phyloP scores from a whole-genome alignment of 2,329 filamentous ascomycete genomes.

The Alternaria postmessia region DNA sequence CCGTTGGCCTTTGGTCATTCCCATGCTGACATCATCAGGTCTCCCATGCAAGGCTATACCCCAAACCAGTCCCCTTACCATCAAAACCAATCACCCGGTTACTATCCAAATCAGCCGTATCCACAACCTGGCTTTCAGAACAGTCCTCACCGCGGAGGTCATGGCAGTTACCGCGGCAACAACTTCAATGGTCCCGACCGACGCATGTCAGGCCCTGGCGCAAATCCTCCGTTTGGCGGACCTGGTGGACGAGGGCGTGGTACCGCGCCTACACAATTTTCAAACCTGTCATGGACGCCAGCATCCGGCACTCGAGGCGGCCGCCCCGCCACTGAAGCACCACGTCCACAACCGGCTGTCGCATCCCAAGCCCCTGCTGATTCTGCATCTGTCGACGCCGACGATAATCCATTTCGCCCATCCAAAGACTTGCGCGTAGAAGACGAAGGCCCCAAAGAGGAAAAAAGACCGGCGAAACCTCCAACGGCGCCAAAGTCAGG shows the following conservation, averaged over 20 bases:
- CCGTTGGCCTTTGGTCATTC: neutral
- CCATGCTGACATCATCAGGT: conserved; percentile 46
- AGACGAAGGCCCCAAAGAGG: conserved; percentile 64
- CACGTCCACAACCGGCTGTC: conserved; percentile 35
- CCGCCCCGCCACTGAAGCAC: conserved; percentile 52
- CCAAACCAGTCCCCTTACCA: conserved; percentile 63
- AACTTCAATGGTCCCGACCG: conserved; percentile 55
- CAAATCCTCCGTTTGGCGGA: conserved; percentile 49
- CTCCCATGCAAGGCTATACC: conserved; percentile 66
- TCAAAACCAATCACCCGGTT: conserved; percentile 50
- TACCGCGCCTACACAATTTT: conserved; percentile 61
- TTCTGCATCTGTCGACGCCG: conserved; percentile 57
- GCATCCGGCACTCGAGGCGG: conserved; percentile 63
- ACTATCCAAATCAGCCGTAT: conserved; percentile 63
- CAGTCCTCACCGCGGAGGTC: conserved; percentile 61
- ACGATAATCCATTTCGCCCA: conserved; percentile 68
- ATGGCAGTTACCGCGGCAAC: conserved; percentile 65
- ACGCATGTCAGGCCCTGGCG: conserved; percentile 56
- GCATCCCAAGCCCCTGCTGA: conserved; percentile 24
- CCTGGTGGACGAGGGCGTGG: conserved; percentile 62
- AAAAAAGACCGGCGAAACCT: conserved; percentile 62
- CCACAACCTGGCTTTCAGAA: conserved; percentile 63
- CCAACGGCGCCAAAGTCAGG: conserved; percentile 61
- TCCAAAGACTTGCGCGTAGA: conserved; percentile 72
- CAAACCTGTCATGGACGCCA: conserved; percentile 76